Conservation (phyloP, 306 rosid genomes). For the Glycyrrhiza uralensis region DNA sequence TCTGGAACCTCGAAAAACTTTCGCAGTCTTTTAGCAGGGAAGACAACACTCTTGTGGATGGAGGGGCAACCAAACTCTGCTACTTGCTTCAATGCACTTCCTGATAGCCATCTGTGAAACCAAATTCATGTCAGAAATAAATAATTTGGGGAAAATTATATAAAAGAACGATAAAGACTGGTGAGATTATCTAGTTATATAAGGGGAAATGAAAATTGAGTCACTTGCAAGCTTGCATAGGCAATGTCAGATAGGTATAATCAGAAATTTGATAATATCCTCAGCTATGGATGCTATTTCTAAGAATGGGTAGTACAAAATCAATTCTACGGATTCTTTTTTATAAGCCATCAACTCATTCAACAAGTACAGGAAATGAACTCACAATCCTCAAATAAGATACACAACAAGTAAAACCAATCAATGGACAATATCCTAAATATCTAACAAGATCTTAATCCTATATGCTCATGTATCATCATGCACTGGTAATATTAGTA, state of each 20-base stretch:
- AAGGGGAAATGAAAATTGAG: slow-evolving; percentile 8
- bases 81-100: slow-evolving; percentile 64
- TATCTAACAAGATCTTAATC: neutral
- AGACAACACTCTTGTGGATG: slow-evolving; percentile 21
- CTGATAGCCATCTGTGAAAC: slow-evolving; percentile 75
- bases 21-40: slow-evolving; percentile 66
- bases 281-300: neutral
- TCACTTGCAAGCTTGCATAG: neutral
- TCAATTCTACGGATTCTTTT: neutral
- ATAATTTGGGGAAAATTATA: neutral
- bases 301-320: no score
- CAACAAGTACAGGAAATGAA: neutral
- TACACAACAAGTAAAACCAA: neutral
- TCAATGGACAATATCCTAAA: neutral
- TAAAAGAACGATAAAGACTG: neutral
- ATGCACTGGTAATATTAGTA: neutral
- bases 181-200: no score
- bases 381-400: neutral
- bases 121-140: slow-evolving; percentile 24
- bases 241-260: neutral
- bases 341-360: neutral
- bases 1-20: slow-evolving; percentile 63
- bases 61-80: slow-evolving; percentile 73
- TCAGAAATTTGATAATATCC: neutral
- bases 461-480: neutral